Percentiles rank a stretch among this genome's conserved stretches.
Evolutionary conservation across 495 filamentous ascomycete species (phyloP).

Genomic region (Penicillium verhagenii): DNA sequence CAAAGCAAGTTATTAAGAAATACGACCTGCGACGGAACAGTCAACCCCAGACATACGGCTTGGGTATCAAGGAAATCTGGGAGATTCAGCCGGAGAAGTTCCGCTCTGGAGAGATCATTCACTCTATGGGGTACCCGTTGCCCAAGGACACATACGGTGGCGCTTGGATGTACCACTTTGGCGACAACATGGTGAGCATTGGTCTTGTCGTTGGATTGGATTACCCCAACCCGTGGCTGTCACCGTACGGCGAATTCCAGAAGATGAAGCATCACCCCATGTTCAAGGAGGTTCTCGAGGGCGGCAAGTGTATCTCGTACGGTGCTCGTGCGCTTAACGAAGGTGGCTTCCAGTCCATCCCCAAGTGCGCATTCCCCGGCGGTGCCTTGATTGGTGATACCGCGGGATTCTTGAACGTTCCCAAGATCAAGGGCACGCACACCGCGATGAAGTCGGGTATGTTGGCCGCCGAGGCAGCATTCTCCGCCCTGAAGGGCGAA

Average conservation of each 20-base stretch:
- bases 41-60: constrained; percentile 90
- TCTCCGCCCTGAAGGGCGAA: constrained; percentile 62
- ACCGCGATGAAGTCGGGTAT: constrained; percentile 97
- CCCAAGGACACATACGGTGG: constrained; percentile 90
- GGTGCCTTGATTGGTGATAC: constrained; percentile 95
- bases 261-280: constrained; percentile 97
- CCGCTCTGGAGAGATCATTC: constrained; percentile 75
- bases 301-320: constrained; percentile 97
- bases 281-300: constrained; percentile 77
- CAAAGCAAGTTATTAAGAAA: constrained; percentile 93
- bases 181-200: constrained; percentile 92
- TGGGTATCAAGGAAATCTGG: constrained; percentile 97
- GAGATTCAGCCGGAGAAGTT: constrained; percentile 94
- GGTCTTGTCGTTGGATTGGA: constrained; percentile 93
- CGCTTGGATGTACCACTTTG: constrained; percentile 98
- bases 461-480: constrained; percentile 90
- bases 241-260: constrained; percentile 95
- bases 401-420: constrained; percentile 95
- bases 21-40: constrained; percentile 87
- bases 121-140: constrained; percentile 93
- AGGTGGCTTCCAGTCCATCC: constrained; percentile 96
- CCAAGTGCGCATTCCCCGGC: constrained; percentile 93
- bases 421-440: constrained; percentile 98
- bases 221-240: constrained; percentile 95
- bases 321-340: constrained; percentile 91